phyloP scores from a whole-genome alignment of 164 flowering plant genomes.

The Stephania japonica region DNA sequence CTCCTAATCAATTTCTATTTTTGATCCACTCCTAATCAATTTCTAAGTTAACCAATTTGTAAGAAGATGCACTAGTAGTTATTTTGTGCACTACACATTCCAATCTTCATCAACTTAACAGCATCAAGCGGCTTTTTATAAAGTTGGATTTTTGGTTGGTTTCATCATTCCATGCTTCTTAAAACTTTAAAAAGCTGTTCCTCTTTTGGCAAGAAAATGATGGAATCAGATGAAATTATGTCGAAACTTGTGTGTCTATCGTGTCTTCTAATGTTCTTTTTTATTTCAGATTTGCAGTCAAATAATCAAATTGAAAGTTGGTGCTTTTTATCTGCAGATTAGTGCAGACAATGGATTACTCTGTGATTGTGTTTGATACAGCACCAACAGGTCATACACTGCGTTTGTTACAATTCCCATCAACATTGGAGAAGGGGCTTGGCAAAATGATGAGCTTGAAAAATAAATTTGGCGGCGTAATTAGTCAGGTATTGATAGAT shows the following conservation, averaged over 20 bases:
- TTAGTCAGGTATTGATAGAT: constrained; percentile 60
- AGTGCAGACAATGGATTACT: constrained; percentile 98
- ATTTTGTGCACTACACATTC: no score
- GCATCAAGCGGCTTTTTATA: no score
- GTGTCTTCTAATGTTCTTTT: neutral
- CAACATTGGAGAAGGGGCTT: constrained; percentile 91
- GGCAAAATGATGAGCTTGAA: constrained; percentile 82
- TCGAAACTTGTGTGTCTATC: neutral
- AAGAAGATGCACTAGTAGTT: no score
- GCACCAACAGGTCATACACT: constrained; percentile 99
- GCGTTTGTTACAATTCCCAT: constrained; percentile 86
- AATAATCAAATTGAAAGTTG: neutral
- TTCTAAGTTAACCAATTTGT: no score
- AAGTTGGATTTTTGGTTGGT: no score
- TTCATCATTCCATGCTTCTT: no score
- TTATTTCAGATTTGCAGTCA: neutral
- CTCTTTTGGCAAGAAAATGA: no score
- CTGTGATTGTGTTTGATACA: constrained; percentile 93
- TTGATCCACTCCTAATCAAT: no score
- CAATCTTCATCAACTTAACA: no score
- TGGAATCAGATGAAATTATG: neutral
- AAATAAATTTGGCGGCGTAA: constrained; percentile 81
- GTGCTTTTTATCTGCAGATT: constrained; percentile 39
- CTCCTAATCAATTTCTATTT: no score
- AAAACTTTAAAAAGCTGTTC: no score